Conservation (phyloP, 306 rosid genomes). For the Spatholobus suberectus region DNA sequence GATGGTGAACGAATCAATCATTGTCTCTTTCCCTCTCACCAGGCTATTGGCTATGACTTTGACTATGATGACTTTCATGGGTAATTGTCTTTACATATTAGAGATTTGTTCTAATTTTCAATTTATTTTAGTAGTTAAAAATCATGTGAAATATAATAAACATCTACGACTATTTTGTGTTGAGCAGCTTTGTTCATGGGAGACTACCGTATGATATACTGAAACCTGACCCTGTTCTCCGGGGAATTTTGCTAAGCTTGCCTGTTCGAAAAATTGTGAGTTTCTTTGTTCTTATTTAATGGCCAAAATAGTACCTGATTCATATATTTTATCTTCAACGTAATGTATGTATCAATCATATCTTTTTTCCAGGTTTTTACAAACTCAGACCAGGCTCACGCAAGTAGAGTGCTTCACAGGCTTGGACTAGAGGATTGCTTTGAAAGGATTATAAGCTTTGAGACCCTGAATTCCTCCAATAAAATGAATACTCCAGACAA, state of each 20-base stretch:
- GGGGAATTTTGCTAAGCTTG: constrained; percentile 70
- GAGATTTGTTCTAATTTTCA: neutral
- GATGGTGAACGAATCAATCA: constrained; percentile 15
- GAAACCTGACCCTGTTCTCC: constrained; percentile 77
- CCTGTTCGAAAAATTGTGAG: constrained; percentile 79
- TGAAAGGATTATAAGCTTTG: constrained; percentile 77
- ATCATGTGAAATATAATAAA: neutral
- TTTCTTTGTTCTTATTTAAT: constrained; percentile 23
- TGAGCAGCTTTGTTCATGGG: constrained; percentile 81
- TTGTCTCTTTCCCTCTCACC: constrained; percentile 41
- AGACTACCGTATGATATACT: constrained; percentile 80
- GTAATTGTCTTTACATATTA: constrained; percentile 45
- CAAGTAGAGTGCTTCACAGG: constrained; percentile 65
- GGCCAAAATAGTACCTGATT: neutral
- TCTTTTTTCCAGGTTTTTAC: constrained; percentile 63
- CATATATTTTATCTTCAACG: neutral
- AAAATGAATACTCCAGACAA: neutral
- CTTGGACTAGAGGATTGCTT: constrained; percentile 95
- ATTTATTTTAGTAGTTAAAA: neutral
- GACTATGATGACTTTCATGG: constrained; percentile 83
- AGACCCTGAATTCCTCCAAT: constrained; percentile 66
- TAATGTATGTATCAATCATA: constrained; percentile 1
- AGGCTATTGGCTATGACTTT: constrained; percentile 83
- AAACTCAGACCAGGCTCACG: constrained; percentile 71
- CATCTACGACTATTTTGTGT: constrained; percentile 20